Evolutionary conservation across 2,329 filamentous ascomycete species (phyloP).

Genomic region (Diaporthe amygdali): DNA sequence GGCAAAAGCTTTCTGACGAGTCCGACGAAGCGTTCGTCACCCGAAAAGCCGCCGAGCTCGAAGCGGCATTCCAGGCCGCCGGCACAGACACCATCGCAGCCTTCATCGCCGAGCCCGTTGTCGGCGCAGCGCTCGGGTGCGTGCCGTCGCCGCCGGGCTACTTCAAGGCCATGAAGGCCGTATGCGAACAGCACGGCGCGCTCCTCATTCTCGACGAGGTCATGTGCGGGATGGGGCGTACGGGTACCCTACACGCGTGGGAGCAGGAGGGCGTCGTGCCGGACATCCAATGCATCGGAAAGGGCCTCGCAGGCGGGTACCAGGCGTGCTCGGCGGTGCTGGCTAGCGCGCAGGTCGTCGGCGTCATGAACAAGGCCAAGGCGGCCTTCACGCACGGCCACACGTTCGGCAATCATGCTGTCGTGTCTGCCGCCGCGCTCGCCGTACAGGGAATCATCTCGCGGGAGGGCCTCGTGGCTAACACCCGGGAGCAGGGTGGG

Average conservation of each 20-base stretch:
- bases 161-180: slow-evolving; percentile 66
- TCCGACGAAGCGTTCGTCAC: slow-evolving; percentile 59
- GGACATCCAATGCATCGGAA: slow-evolving; percentile 71
- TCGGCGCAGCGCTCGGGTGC: slow-evolving; percentile 73
- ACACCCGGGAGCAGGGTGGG: slow-evolving; percentile 59
- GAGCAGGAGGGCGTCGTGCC: slow-evolving; percentile 60
- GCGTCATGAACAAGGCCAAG: slow-evolving; percentile 42
- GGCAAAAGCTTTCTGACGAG: slow-evolving; percentile 55
- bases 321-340: slow-evolving; percentile 66
- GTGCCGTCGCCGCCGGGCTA: slow-evolving; percentile 72
- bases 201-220: slow-evolving; percentile 82
- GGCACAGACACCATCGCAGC: slow-evolving; percentile 68
- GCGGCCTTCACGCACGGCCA: slow-evolving; percentile 56
- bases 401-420: slow-evolving; percentile 66
- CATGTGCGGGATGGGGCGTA: slow-evolving; percentile 71
- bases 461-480: slow-evolving; percentile 61
- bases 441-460: slow-evolving; percentile 66
- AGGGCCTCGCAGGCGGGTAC: slow-evolving; percentile 70
- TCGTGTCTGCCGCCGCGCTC: slow-evolving; percentile 65
- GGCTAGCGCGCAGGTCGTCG: slow-evolving; percentile 54
- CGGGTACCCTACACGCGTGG: slow-evolving; percentile 66
- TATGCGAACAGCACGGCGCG: slow-evolving; percentile 75
- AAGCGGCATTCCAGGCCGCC: slow-evolving; percentile 63
- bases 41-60: slow-evolving; percentile 65
- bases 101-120: slow-evolving; percentile 71